A percentile compares a stretch with the other conserved stretches of the same genome.
Conservation (phyloP, 1,284 basidiomycete species). For the Sphagnurus paluster region DNA sequence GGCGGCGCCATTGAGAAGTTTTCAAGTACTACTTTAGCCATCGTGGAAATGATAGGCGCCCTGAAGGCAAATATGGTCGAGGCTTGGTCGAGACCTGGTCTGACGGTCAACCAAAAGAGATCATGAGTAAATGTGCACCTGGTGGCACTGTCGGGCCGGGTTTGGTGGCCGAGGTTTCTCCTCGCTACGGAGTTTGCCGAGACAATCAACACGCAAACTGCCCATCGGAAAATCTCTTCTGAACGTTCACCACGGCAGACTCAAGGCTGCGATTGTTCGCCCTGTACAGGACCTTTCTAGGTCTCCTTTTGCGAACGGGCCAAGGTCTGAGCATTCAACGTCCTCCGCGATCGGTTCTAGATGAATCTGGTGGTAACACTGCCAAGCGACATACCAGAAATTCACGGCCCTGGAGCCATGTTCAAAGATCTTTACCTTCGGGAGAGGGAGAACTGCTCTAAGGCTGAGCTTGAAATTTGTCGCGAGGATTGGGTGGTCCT, state of each 20-base stretch:
- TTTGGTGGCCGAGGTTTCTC: too few relatives aligned
- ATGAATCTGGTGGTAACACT: constrained; percentile 32
- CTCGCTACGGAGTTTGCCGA: too few relatives aligned
- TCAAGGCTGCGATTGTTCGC: constrained; percentile 39
- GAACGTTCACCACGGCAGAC: constrained; percentile 19
- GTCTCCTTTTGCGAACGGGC: constrained; percentile 35
- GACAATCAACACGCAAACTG: too few relatives aligned
- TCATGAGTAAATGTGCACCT: too few relatives aligned
- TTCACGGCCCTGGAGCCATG: constrained; percentile 11
- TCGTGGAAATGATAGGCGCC: too few relatives aligned
- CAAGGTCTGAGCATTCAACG: constrained; percentile 38
- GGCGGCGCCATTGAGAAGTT: too few relatives aligned
- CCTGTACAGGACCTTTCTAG: constrained; percentile 27
- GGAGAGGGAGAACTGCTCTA: constrained; percentile 21
- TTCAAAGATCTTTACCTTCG: constrained; percentile 25
- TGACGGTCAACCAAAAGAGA: too few relatives aligned
- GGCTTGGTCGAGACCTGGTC: too few relatives aligned
- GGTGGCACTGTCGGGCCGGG: too few relatives aligned
- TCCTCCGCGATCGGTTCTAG: constrained; percentile 38
- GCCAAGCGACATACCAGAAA: constrained; percentile 37
- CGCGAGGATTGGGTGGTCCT: constrained; percentile 32
- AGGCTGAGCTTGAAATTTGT: constrained; percentile 31
- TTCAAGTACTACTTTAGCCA: too few relatives aligned
- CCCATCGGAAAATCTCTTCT: too few relatives aligned
- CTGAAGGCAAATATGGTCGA: too few relatives aligned